Evolutionary conservation across 106 monocot species (phyloP).

Genomic region (Acorus calamus): DNA sequence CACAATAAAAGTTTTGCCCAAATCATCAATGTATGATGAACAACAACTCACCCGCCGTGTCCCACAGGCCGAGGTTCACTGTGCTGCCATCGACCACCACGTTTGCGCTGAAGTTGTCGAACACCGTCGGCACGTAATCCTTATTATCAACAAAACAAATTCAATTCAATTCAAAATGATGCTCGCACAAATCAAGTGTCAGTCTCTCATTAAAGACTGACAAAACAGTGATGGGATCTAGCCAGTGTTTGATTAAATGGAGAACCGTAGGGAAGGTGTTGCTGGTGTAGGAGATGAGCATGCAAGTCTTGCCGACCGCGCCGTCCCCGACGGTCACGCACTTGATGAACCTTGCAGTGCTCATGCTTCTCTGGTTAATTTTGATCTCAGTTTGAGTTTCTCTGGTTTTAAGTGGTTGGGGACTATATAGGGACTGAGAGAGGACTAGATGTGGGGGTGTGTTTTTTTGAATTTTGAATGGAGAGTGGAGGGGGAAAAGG

Average conservation of each 20-base stretch:
- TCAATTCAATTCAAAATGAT: no score
- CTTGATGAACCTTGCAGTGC: constrained; percentile 78
- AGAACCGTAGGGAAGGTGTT: constrained; percentile 78
- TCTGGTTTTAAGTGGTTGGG: constrained; percentile 2
- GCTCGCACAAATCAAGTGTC: no score
- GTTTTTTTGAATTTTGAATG: constrained; percentile 18
- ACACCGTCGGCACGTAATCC: constrained; percentile 87
- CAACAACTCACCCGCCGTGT: constrained; percentile 49
- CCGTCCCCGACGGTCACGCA: constrained; percentile 87
- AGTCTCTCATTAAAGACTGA: no score
- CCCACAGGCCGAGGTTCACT: constrained; percentile 80
- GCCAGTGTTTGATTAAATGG: no score
- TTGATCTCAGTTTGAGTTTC: not conserved
- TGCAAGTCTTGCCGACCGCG: constrained; percentile 89
- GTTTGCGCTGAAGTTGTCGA: constrained; percentile 84
- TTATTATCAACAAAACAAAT: not conserved
- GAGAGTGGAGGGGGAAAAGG: constrained; percentile 6
- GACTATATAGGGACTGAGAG: constrained; percentile 3
- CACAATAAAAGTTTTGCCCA: no score
- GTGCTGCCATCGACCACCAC: constrained; percentile 75
- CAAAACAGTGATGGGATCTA: no score
- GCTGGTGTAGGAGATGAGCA: constrained; percentile 93
- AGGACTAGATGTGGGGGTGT: constrained; percentile 6
- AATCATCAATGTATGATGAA: no score
- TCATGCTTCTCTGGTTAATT: constrained; percentile 25